These are phyloP conservation scores for Pyrus communis DNA, from an alignment of 306 rosid genomes.

Conservation along the genomic window DNA sequence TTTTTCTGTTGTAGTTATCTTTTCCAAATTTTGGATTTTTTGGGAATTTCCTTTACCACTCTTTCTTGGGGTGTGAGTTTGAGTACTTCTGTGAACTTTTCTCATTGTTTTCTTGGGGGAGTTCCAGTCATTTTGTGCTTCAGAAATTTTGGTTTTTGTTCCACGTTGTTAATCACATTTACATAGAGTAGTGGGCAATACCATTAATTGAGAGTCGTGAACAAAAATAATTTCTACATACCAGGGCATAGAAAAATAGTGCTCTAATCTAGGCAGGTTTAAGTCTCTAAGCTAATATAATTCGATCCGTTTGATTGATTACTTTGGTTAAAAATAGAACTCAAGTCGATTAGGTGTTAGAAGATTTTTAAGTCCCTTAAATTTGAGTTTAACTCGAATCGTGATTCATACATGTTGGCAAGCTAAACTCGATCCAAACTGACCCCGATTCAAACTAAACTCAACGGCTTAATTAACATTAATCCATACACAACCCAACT, in stretches of 20 bases:
- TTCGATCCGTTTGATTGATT: not conserved
- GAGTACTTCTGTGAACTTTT: not conserved
- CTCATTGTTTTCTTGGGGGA: not conserved
- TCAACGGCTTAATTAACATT: not conserved
- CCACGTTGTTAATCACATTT: not conserved
- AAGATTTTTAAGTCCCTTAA: not conserved
- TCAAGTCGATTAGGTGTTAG: not conserved
- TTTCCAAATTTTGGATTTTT: too few species aligned
- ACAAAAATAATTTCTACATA: not conserved
- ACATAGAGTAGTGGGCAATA: too few species aligned
- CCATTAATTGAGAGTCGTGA: too few species aligned
- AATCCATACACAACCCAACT: not conserved
- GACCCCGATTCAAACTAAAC: not conserved
- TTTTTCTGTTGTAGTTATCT: not conserved
- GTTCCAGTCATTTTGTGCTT: not conserved
- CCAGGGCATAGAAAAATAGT: not conserved
- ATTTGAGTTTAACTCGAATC: not conserved
- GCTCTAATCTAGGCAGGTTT: not conserved
- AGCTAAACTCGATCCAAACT: not conserved
- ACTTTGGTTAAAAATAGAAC: not conserved
- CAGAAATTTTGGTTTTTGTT: not conserved
- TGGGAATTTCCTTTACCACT: too few species aligned
- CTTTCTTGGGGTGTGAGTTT: not conserved
- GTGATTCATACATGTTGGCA: not conserved
- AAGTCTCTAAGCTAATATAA: not conserved